A percentile compares a stretch with the other conserved stretches of the same genome.
Evolutionary conservation across 441 rosid species (phyloP).

Genomic region (Viola pubescens): DNA sequence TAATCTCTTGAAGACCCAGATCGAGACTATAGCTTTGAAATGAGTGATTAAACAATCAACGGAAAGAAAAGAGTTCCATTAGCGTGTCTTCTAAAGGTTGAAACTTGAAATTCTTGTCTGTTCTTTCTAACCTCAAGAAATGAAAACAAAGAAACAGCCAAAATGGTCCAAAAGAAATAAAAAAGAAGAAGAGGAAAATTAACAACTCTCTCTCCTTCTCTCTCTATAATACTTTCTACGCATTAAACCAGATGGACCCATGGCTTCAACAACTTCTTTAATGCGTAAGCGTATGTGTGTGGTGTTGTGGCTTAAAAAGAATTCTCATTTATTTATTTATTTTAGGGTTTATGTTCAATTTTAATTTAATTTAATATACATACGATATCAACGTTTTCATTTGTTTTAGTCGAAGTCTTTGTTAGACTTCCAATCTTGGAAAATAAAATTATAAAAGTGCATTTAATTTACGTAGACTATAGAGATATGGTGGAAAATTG

Average conservation of each 20-base stretch:
- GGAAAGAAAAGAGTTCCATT: no score
- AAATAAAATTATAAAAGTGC: no score
- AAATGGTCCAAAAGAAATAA: neutral
- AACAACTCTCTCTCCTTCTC: neutral
- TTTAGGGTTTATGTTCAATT: no score
- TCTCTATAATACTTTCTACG: slow-evolving; percentile 13
- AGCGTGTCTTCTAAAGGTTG: no score
- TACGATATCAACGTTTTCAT: no score
- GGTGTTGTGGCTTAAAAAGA: neutral
- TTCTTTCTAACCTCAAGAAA: slow-evolving; percentile 20
- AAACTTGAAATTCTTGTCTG: neutral
- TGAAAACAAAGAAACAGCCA: slow-evolving; percentile 24
- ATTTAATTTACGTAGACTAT: no score
- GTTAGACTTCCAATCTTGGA: no score
- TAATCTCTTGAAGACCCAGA: slow-evolving; percentile 20
- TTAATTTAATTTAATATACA: no score
- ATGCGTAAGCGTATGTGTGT: slow-evolving; percentile 6
- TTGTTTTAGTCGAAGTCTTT: no score
- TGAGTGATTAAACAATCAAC: slow-evolving; percentile 8
- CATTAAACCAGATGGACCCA: slow-evolving; percentile 18
- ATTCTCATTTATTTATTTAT: neutral
- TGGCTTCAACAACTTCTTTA: slow-evolving; percentile 25
- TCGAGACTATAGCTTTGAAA: slow-evolving; percentile 25
- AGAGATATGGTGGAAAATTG: no score
- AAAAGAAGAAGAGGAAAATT: slow-evolving; percentile 4